Evolutionary conservation across 225 moss, liverwort and hornwort genomes (phyloP).

Genomic region (Marchantia paleacea): DNA sequence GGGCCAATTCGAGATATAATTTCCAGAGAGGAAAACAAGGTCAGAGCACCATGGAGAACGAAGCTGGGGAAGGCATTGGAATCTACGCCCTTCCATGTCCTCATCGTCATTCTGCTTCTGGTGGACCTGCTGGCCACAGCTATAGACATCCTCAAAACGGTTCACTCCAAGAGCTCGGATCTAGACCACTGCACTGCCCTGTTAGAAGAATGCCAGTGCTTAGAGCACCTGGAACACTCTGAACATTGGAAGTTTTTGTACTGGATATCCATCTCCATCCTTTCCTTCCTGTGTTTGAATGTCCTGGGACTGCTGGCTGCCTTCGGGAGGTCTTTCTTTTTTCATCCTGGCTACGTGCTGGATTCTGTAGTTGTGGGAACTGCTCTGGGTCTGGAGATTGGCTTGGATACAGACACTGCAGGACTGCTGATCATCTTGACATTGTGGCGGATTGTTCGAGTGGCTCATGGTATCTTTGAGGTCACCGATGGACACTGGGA

Average conservation of each 20-base stretch:
- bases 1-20: slow-evolving; percentile 18
- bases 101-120: slow-evolving; percentile 61
- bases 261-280: slow-evolving; percentile 71
- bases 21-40: slow-evolving; percentile 5
- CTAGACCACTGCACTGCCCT: slow-evolving; percentile 52
- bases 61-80: slow-evolving; percentile 59
- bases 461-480: slow-evolving; percentile 91
- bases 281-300: slow-evolving; percentile 61
- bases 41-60: slow-evolving; percentile 60
- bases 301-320: slow-evolving; percentile 54
- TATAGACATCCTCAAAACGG: slow-evolving; percentile 76
- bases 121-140: slow-evolving; percentile 74
- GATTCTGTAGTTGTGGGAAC: slow-evolving; percentile 69
- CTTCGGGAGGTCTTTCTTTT: slow-evolving; percentile 60
- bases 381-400: slow-evolving; percentile 63
- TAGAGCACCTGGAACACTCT: slow-evolving; percentile 52
- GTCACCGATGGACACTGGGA: slow-evolving; percentile 99
- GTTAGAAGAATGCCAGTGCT: slow-evolving; percentile 60
- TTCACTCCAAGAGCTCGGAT: slow-evolving; percentile 73
- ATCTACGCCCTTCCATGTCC: slow-evolving; percentile 57
- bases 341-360: slow-evolving; percentile 62
- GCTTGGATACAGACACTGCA: slow-evolving; percentile 75
- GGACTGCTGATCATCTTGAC: slow-evolving; percentile 83
- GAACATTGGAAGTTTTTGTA: slow-evolving; percentile 67
- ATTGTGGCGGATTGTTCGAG: slow-evolving; percentile 86